Evolutionary conservation across 2,329 filamentous ascomycete genomes (phyloP), one percentile per base, ranked within the genome.

Genomic region (Fusarium nygamai): DNA sequence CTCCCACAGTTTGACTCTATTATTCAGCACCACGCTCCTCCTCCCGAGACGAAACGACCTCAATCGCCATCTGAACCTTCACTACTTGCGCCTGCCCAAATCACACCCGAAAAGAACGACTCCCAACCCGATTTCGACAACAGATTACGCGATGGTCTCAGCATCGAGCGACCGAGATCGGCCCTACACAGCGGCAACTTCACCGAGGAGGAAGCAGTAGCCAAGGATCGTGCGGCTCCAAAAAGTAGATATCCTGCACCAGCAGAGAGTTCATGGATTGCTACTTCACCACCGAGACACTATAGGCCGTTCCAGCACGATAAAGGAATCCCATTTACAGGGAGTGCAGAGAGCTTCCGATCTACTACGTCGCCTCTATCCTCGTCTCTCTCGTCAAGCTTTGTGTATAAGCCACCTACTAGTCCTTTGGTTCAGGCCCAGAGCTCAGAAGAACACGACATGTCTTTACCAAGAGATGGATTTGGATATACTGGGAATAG

Each of bases 381-480:
- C 7, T 94, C 92, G 13, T 93, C 94, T 3, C 87, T 93, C 20
- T 92, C 93, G 0, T 93, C 92, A 5, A 95, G 91, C 76, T 98
- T 98, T 81, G 88, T 93, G 38, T 93, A 97, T 71, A 93, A 96
- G 82, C 90, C 94, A 6, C 96, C 96, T 1, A 98, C 96, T 5
- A 98, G 95, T 78, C 96, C 96, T 20, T 86, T 99, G 17, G 95
- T 97, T 2, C 92, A 98, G 78, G 94, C 95, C 47, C 91, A 94
- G 78, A 97, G 92, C 83, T 96, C 95, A 75, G 92, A 94, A 12
- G 94, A 96, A 75, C 80, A 80, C 24, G 80, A 94, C 66, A 86
- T 92, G 54, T 86, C 90, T 5, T 85, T 88, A 72, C 85, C 85
- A 27, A 82, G 87, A 61, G 86, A 88, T 63, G 82, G 83, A 47